Percentiles rank a stretch among this genome's conserved stretches.
These are phyloP conservation scores for Chiua sp. DNA, from an alignment of 1,284 basidiomycete genomes.

Conservation along the genomic window DNA sequence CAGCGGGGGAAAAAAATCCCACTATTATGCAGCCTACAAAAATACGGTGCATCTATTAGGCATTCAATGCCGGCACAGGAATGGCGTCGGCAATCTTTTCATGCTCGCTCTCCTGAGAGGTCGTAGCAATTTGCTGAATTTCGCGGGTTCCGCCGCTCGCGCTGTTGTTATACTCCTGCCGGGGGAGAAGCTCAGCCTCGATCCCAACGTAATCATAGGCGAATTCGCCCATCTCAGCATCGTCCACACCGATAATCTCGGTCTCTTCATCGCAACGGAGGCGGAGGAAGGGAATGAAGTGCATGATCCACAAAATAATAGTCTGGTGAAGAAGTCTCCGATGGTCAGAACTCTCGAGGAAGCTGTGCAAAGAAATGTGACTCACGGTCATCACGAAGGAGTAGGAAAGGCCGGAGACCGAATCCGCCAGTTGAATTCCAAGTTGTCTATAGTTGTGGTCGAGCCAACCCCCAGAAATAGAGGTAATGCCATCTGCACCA, in stretches of 20 bases:
- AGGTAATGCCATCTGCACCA: slow-evolving; percentile 78
- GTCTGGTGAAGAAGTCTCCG: slow-evolving; percentile 51
- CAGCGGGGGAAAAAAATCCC: no score
- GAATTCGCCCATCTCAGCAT: slow-evolving; percentile 93
- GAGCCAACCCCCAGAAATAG: slow-evolving; percentile 89
- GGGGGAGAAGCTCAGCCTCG: slow-evolving; percentile 57
- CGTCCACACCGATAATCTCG: slow-evolving; percentile 94
- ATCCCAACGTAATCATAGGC: slow-evolving; percentile 90
- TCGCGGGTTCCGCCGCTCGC: slow-evolving; percentile 29
- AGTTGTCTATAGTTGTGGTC: slow-evolving; percentile 87
- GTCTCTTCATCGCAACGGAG: slow-evolving; percentile 83
- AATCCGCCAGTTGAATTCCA: slow-evolving; percentile 89
- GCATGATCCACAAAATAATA: slow-evolving; percentile 91
- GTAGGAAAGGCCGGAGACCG: slow-evolving; percentile 73
- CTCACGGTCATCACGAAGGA: slow-evolving; percentile 83
- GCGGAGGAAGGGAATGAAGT: slow-evolving; percentile 87
- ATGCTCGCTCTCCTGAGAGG: slow-evolving; percentile 33
- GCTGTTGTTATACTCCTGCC: slow-evolving; percentile 20
- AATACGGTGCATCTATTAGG: not conserved
- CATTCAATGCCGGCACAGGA: slow-evolving; percentile 9
- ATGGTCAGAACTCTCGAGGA: slow-evolving; percentile 5
- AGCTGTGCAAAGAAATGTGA: slow-evolving; percentile 10
- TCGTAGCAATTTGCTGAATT: slow-evolving; percentile 26
- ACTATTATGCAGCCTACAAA: no score
- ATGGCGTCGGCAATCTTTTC: slow-evolving; percentile 24